phyloP scores from a whole-genome alignment of 208 protist species.

The Porcisia hertigi region DNA sequence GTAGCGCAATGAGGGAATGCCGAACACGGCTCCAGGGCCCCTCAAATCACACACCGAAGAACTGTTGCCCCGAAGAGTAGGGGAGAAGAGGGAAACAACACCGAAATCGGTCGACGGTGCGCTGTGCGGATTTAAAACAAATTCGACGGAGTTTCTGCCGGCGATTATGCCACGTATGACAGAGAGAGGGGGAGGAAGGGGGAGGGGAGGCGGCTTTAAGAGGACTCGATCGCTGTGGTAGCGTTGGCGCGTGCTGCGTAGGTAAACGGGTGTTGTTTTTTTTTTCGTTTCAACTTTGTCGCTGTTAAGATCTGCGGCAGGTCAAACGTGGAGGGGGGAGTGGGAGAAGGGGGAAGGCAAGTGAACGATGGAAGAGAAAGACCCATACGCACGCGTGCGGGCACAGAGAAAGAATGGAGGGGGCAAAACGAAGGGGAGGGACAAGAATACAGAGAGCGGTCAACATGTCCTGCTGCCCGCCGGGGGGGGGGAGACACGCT shows the following conservation, averaged over 20 bases:
- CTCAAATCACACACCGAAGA: no score
- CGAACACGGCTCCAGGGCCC: no score
- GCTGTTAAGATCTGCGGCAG: background rate
- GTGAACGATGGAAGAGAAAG: background rate
- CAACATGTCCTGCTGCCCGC: background rate
- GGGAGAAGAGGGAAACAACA: no score
- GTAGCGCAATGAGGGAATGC: background rate
- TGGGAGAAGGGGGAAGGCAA: background rate
- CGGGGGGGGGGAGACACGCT: background rate
- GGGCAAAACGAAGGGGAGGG: background rate
- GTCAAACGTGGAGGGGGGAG: background rate
- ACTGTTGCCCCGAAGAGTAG: no score
- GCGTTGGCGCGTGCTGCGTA: background rate
- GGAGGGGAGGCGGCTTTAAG: background rate
- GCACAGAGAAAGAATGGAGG: background rate
- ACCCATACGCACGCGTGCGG: background rate
- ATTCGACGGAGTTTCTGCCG: no score
- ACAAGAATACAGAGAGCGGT: background rate
- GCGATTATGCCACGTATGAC: no score
- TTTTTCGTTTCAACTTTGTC: background rate
- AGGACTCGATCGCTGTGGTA: background rate
- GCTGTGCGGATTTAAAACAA: no score
- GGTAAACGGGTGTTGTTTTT: background rate
- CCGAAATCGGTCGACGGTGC: no score
- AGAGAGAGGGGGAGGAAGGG: background rate